Evolutionary conservation across 2,329 filamentous ascomycete species (phyloP).

Genomic region (Fusarium bactridioides): DNA sequence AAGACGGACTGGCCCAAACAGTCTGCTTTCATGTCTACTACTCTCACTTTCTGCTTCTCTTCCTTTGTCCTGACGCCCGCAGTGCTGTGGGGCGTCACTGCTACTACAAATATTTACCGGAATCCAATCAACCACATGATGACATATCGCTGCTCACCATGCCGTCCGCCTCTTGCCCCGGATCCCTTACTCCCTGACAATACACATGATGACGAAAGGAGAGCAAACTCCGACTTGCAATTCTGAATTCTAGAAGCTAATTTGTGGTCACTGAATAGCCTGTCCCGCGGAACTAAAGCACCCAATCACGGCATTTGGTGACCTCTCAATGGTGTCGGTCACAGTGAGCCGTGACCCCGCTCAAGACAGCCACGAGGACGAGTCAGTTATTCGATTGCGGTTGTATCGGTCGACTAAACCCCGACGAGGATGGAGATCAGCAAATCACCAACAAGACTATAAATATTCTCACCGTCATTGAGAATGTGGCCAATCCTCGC

Average conservation of each 20-base stretch:
- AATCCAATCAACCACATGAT: background rate
- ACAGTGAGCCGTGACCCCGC: background rate
- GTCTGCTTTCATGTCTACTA: no score
- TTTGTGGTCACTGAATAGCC: no score
- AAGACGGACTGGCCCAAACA: background rate
- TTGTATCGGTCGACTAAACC: background rate
- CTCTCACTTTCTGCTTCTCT: background rate
- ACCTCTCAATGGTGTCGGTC: background rate
- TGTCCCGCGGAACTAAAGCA: background rate
- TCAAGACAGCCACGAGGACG: background rate
- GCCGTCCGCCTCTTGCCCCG: no score
- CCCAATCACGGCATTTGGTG: background rate
- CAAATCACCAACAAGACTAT: background rate
- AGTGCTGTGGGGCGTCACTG: background rate
- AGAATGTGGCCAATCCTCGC: background rate
- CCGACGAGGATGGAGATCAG: background rate
- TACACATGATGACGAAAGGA: background rate
- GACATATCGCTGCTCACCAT: no score
- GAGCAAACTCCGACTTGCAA: no score
- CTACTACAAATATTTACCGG: no score
- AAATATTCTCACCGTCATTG: background rate
- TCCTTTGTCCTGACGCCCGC: accelerated
- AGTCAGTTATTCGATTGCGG: background rate
- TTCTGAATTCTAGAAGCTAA: background rate
- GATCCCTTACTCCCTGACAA: accelerated